Evolutionary conservation across 495 filamentous ascomycete genomes (phyloP), one percentile per base, ranked within the genome.

Genomic region (Thermothielavioides terrestris): DNA sequence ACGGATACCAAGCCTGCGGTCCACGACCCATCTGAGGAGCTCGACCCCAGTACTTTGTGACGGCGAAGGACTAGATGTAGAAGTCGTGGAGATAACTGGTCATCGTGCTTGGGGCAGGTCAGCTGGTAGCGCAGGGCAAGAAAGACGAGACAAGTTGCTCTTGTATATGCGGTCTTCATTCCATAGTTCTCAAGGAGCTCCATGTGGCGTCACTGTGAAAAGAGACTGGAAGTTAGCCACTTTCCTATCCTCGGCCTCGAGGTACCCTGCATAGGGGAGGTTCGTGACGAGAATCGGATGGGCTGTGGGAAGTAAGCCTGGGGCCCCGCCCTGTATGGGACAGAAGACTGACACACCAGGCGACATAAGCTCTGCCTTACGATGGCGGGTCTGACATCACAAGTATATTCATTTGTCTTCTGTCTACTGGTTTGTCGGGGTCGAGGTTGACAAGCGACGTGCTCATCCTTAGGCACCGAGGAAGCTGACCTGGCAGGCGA

Each of bases 21-120:
- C 68, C 68, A 72, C 34, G 28, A 9, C 3, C 14, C 40, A 42
- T 42, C 43, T 36, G 51, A 25, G 71, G 71, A 1, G 70, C 71
- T 11, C 55, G 57, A 0, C 70, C 70, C 71, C 68, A 72, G 37
- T 64, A 54, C 45, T 68, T 73, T 10, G 68, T 67, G 6, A 67
- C 68, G 47, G 61, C 69, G 48, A 69, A 73, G 7, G 63, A 58
- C 37, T 63, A 69, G 28, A 66, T 59, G 65, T 67, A 75, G 41
- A 66, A 70, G 38, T 73, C 67, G 46, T 75, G 63, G 38, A 73
- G 47, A 17, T 36, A 39, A 12, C 30, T 35, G 25, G 36, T 40
- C 14, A 48, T 1, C 18, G 23, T 40, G n/a, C 36, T 36, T 6
- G 10, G n/a, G n/a, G n/a, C n/a, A n/a, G n/a, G n/a, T n/a, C n/a